phyloP scores from a whole-genome alignment of 2,329 filamentous ascomycete species.

The Pseudopithomyces chartarum region DNA sequence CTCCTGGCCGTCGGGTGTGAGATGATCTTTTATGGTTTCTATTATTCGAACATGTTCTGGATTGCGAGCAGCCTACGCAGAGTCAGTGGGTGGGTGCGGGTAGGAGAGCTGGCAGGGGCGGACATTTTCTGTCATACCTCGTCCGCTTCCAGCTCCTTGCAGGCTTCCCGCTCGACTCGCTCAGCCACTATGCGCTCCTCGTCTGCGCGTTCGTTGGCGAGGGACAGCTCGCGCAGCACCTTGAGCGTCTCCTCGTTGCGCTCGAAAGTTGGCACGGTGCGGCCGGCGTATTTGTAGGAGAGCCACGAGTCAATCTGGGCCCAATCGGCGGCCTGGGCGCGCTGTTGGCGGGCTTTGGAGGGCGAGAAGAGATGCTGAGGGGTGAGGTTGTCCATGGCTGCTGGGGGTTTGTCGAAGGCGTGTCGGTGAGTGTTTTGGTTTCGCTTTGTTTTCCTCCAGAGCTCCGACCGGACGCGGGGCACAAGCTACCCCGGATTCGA shows the following conservation, averaged over 20 bases:
- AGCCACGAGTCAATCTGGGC: constrained; percentile 86
- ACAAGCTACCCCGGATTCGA: constrained; percentile 8
- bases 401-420: no score
- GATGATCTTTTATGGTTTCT: constrained; percentile 25
- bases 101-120: constrained; percentile 13
- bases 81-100: constrained; percentile 8
- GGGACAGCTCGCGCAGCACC: constrained; percentile 73
- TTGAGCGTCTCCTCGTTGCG: constrained; percentile 83
- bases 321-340: constrained; percentile 89
- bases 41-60: constrained; percentile 31
- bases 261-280: constrained; percentile 75
- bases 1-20: constrained; percentile 34
- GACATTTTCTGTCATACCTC: constrained; percentile 15
- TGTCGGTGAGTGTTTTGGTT: neutral
- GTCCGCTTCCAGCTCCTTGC: constrained; percentile 57
- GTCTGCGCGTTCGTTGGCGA: constrained; percentile 77
- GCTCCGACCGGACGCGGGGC: neutral
- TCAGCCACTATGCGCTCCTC: constrained; percentile 67
- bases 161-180: constrained; percentile 63
- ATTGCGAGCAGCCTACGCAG: constrained; percentile 23
- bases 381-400: constrained; percentile 42
- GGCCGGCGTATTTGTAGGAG: constrained; percentile 65
- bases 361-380: constrained; percentile 61
- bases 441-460: neutral
- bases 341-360: constrained; percentile 72